Percentiles rank a stretch among this genome's conserved stretches.
These are phyloP conservation scores for Vanderwaltozyma tropicalis DNA, from an alignment of 805 yeast species.

Conservation along the genomic window DNA sequence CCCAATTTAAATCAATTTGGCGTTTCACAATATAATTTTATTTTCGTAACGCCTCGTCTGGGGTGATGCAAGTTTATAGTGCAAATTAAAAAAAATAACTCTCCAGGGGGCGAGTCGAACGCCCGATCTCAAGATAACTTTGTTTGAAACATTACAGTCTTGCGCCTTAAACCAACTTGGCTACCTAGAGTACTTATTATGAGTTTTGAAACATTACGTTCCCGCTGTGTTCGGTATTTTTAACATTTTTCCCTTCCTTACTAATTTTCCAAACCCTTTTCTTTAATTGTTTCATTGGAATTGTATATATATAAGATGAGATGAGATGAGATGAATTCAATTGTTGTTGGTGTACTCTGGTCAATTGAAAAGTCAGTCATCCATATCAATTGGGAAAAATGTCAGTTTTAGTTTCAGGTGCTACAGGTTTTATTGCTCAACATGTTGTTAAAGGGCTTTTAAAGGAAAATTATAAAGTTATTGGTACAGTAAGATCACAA, in stretches of 20 bases:
- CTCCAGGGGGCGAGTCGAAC: constrained; percentile 32
- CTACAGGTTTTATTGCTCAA: constrained; percentile 45
- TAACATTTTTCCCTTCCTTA: background rate
- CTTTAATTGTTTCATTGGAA: too few species aligned
- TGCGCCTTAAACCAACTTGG: constrained; percentile 31
- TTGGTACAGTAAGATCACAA: constrained; percentile 42
- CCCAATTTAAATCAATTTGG: background rate
- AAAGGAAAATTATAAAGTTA: constrained; percentile 32
- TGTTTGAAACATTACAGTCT: constrained; percentile 25
- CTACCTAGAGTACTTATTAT: constrained; percentile 22
- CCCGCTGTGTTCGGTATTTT: background rate
- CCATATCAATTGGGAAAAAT: too few species aligned
- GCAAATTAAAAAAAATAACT: constrained; percentile 8
- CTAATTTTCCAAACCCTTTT: background rate
- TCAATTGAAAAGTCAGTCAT: too few species aligned
- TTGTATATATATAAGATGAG: too few species aligned
- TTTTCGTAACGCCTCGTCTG: too few species aligned
- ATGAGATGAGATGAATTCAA: background rate
- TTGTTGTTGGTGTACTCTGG: background rate
- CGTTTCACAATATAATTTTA: background rate
- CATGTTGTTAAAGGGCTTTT: constrained; percentile 33
- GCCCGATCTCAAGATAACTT: constrained; percentile 29
- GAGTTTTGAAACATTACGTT: background rate
- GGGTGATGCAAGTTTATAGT: too few species aligned
- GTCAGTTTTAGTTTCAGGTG: constrained; percentile 41